Conservation (phyloP, 2,329 filamentous ascomycete genomes). For the Claviceps purpurea region DNA sequence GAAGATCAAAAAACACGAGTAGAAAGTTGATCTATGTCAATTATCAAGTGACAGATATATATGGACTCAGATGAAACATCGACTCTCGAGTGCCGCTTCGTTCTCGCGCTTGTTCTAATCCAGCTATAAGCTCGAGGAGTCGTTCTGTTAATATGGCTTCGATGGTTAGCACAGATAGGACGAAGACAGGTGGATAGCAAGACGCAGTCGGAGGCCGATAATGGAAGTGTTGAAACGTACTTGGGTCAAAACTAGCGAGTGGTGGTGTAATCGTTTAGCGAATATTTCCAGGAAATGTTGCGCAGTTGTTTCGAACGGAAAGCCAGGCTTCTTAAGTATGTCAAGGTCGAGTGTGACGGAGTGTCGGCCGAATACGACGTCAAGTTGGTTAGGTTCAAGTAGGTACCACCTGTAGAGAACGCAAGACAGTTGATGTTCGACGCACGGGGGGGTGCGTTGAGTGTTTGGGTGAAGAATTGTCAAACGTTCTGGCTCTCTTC, state of each 20-base stretch:
- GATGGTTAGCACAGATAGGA: background rate
- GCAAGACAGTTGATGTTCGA: background rate
- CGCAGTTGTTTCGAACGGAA: background rate
- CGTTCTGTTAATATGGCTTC: background rate
- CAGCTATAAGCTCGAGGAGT: background rate
- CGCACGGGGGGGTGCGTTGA: background rate
- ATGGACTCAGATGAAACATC: too few relatives aligned
- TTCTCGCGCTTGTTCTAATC: background rate
- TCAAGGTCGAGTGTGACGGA: background rate
- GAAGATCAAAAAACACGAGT: too few relatives aligned
- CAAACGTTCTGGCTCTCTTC: conserved; percentile 1
- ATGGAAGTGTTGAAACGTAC: background rate
- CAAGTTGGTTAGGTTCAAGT: too few relatives aligned
- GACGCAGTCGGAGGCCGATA: background rate
- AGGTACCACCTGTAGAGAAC: background rate
- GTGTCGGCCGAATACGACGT: background rate
- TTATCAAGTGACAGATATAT: too few relatives aligned
- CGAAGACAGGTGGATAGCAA: background rate
- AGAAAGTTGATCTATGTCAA: too few relatives aligned
- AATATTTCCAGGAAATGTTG: background rate
- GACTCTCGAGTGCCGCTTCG: background rate
- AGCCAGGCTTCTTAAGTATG: background rate
- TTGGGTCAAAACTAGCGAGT: too few relatives aligned
- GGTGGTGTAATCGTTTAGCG: too few relatives aligned
- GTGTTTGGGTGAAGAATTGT: background rate